Percentiles rank a stretch among this genome's conserved stretches.
Evolutionary conservation across 2,329 filamentous ascomycete genomes (phyloP).

Genomic region (Diaporthe vaccinii): DNA sequence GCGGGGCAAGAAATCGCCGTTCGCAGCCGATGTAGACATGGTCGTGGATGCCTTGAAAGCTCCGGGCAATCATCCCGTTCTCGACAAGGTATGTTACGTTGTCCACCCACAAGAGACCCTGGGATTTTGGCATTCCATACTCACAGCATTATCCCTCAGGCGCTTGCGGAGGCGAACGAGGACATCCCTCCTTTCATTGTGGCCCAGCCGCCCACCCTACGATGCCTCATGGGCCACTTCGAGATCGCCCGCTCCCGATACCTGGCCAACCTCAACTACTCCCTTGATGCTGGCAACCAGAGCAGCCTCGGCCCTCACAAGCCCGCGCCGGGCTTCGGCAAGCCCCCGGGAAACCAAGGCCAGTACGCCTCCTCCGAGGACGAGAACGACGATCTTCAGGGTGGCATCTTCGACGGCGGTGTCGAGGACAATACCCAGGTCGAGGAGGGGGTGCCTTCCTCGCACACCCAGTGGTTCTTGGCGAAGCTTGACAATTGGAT

Average conservation of each 20-base stretch:
- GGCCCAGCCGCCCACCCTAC: background rate
- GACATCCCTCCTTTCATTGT: background rate
- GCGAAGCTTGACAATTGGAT: background rate
- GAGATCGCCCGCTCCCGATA: constrained; percentile 6
- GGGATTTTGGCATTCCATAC: background rate
- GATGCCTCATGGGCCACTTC: background rate
- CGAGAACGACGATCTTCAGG: background rate
- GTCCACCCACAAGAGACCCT: background rate
- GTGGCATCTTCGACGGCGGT: background rate
- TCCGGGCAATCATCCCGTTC: background rate
- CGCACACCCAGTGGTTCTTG: background rate
- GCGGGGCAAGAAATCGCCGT: no score
- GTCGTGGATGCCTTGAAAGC: background rate
- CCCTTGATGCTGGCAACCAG: fast-evolving
- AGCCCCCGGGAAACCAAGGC: no score
- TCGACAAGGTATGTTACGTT: background rate
- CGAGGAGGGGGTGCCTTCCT: background rate
- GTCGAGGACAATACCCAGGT: constrained; percentile 5
- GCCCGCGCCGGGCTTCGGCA: no score
- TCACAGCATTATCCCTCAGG: background rate
- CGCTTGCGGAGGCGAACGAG: background rate
- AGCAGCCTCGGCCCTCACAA: fast-evolving
- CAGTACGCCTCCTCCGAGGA: background rate
- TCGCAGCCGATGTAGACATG: fast-evolving
- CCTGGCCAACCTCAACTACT: background rate